A percentile compares a stretch with the other conserved stretches of the same genome.
Evolutionary conservation across 169 alveolate species (phyloP).

Genomic region (Plasmodium gonderi): DNA sequence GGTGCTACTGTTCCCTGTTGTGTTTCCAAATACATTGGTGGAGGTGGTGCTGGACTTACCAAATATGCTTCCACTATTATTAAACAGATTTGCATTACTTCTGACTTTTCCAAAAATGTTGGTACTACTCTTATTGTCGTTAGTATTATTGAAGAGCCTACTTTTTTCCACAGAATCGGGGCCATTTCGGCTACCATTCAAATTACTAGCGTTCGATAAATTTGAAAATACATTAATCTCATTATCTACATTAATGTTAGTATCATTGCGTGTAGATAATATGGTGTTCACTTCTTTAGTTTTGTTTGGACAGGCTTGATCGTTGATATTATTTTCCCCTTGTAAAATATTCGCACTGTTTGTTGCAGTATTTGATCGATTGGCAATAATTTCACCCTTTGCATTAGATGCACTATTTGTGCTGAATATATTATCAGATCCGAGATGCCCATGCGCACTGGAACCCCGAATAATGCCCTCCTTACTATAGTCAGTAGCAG

Average conservation of each 20-base stretch:
- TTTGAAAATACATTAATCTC: neutral
- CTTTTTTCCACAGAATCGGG: neutral
- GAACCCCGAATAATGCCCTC: neutral
- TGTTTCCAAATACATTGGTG: neutral
- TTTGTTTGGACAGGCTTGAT: neutral
- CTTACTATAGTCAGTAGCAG: neutral
- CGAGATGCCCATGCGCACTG: neutral
- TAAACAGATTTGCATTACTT: neutral
- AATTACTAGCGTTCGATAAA: neutral
- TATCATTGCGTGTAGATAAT: neutral
- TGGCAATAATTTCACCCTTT: neutral
- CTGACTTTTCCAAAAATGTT: neutral
- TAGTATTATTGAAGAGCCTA: neutral
- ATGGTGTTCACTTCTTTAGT: neutral
- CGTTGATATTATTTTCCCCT: too few species aligned
- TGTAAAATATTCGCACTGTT: too few species aligned
- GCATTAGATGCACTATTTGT: neutral
- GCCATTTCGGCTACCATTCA: neutral
- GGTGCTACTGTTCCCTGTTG: neutral
- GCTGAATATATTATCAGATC: neutral
- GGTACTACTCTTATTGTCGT: neutral
- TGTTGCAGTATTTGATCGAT: neutral
- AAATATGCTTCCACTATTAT: neutral
- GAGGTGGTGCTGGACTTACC: neutral
- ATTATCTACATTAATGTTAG: neutral